Evolutionary conservation across 192 early-diverging fungal species (phyloP), one percentile per base, ranked within the genome.

Genomic region (Backusella morwellensis): DNA sequence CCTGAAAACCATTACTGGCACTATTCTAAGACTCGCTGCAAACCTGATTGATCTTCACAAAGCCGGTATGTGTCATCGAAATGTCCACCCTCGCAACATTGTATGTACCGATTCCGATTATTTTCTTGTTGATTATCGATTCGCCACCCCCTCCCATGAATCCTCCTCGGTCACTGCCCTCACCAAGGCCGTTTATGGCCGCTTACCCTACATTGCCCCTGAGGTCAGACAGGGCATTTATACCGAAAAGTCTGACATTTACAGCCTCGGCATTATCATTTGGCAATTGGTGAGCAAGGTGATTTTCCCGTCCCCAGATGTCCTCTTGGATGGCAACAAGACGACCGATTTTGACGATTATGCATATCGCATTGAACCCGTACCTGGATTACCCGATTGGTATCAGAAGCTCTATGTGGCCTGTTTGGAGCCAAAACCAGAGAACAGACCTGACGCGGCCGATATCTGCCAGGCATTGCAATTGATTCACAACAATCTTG

Each of bases 221-320:
- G 83, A 85, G 69, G 54, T 79, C 14, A 59, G 76, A 9, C 40
- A 42, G 50, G 77, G 78, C 5, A 41, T 47, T 1, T 73, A 76
- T 47, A 77, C 70, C 21, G 63, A 80, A 15, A 86, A 82, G 21
- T 84, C 84, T 17, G 87, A 88, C 79, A 83, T 88, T 14, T 88
- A 88, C 71, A 85, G 83, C 76, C 69, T 88, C 21, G 87, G 87
- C 19, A 82, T 88, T 32, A 84, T 88, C 34, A 80, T 87, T 9
- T 88, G 84, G 84, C 84, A 88, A 40, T 42, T 88, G 0, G 81
- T 85, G 38, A 81, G 78, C 19, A 76, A 76, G 38, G 79, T 80
- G 0, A 76, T 77, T 14, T 80, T 80, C 29, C 79, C 79, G 12
- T 76, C 79, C 15, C 77, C 77, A 14, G 77, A 78, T 54, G 72